Evolutionary conservation across 192 early-diverging fungal species (phyloP), one percentile per base, ranked within the genome.

Genomic region (Mortierella alpina): DNA sequence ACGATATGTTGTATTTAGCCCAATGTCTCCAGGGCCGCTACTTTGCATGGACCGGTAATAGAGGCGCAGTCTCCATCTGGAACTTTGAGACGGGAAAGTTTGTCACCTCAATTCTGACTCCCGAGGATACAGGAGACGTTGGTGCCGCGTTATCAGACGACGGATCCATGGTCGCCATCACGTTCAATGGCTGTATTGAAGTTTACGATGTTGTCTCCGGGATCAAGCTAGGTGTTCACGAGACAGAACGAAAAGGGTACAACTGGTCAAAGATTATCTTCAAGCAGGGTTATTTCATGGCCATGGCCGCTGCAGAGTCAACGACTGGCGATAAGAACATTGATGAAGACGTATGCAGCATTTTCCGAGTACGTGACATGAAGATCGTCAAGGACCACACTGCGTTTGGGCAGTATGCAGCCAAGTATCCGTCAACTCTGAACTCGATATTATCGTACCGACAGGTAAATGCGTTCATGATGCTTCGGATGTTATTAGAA

Each of bases 31-130:
- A 44, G 5, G 69, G 69, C 2, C 48, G 59, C 0, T 63, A 60
- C 44, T 53, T 62, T 44, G 59, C 41, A 11, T 70, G 69, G 69
- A 54, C 51, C 14, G 69, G 69, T 44, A 13, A 54, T 40, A 46
- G 31, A 12, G 59, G 59, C 44, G 46, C 62, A 5, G 42, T 54
- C 2, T 62, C 59, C 2, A 59, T 70, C 20, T 70, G 69, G 69
- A 22, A 70, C n/a, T 13, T 62, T 3, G 59, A 61, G 39, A 62
- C 69, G 3, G 58, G 69, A 0, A 61, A 61, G 42, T 14, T 40
- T 9, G 44, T 61, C 8, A 54, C 69, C 18, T n/a, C 52, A 2
- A 31, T 70, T 18, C 47, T 17, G 11, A 44, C 62, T 20, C 51
- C 52, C 1, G 59, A 55, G 7, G 59, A 58, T 11, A 15, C 6